Base-by-base conservation (phyloP, 257 asterid species). In the Solanum pennellii region DNA sequence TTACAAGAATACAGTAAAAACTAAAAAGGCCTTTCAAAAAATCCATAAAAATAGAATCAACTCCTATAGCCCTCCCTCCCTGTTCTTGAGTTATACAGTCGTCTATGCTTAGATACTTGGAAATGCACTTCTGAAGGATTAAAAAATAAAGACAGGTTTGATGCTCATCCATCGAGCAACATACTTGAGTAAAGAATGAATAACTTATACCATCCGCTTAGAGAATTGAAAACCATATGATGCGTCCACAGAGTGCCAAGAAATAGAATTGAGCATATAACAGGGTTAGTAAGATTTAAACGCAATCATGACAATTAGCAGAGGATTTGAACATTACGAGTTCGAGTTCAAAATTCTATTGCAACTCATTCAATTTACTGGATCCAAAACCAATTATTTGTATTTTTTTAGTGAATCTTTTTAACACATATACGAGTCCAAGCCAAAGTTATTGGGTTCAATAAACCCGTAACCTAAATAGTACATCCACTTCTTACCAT, bases 161-260 rank as follows among this genome's bases (percentile, higher is more conserved):
- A 44, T 15, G 20, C 83, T 77, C 14, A 77, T 77, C 14, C 39
- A n/a, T 77, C n/a, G 11, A 44, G 13, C 39, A 44, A 27, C 83
- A 44, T 77, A 9, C 62, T 13, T 27, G 39, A 44, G 9, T 44
- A 42, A 77, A 39, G n/a, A 77, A 44, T 25, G 25, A 76, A n/a
- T 44, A 77, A 77, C 62, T 77, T 7, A 77, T 1, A n/a, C 25
- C 0, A 42, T 25, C 83, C 7, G 1, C 83, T 77, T 42, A 77
- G 35, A 77, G 83, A 25, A 77, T 15, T 77, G 39, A 77, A 44
- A 45, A 44, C 62, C 3, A 1, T 44, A 77, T 8, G 62, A 44
- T n/a, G 83, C 9, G 88, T 33, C 14, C 79, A 83, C 90, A 89
- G 72, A 93, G 94, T 2, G 90, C 87, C 88, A 93, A 82, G 65